These are phyloP conservation scores for Kuraishia molischiana DNA, from an alignment of 805 yeast species.

Conservation along the genomic window DNA sequence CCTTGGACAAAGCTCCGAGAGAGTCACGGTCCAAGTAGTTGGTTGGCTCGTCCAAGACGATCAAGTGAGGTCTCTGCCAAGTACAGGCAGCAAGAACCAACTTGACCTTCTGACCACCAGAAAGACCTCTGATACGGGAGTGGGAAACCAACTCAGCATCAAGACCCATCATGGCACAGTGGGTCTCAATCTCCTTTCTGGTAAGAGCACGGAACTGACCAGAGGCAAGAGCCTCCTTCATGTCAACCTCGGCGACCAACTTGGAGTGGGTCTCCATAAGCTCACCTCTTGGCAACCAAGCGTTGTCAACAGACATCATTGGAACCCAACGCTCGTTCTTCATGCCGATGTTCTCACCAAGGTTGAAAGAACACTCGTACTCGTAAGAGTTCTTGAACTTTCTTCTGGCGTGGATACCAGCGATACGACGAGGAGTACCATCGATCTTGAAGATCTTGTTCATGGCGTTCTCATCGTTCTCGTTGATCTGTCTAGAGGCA, in stretches of 20 bases:
- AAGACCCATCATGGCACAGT: constrained; percentile 97
- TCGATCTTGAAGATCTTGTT: constrained; percentile 99
- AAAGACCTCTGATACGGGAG: constrained; percentile 99
- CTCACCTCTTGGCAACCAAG: constrained; percentile 99
- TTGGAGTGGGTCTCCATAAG: constrained; percentile 94
- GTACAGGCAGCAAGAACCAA: constrained; percentile 99
- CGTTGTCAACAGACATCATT: constrained; percentile 99
- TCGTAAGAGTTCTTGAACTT: constrained; percentile 99
- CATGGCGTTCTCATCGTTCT: constrained; percentile 96
- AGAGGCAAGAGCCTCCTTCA: constrained; percentile 99
- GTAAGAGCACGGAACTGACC: constrained; percentile 99
- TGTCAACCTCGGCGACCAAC: constrained; percentile 99
- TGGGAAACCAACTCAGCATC: constrained; percentile 99
- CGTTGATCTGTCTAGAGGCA: constrained; percentile 97
- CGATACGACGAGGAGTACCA: constrained; percentile 97
- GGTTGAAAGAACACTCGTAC: constrained; percentile 94
- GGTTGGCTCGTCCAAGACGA: constrained; percentile 99
- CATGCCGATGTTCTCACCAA: constrained; percentile 99
- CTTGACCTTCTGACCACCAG: constrained; percentile 99
- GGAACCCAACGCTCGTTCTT: constrained; percentile 99
- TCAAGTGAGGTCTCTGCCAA: constrained; percentile 99
- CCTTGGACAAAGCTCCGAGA: constrained; percentile 98
- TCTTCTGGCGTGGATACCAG: constrained; percentile 91
- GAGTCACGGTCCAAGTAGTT: constrained; percentile 99
- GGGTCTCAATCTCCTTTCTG: constrained; percentile 99